Base-by-base conservation (phyloP, 805 yeast genomes). In the Saturnispora besseyi region DNA sequence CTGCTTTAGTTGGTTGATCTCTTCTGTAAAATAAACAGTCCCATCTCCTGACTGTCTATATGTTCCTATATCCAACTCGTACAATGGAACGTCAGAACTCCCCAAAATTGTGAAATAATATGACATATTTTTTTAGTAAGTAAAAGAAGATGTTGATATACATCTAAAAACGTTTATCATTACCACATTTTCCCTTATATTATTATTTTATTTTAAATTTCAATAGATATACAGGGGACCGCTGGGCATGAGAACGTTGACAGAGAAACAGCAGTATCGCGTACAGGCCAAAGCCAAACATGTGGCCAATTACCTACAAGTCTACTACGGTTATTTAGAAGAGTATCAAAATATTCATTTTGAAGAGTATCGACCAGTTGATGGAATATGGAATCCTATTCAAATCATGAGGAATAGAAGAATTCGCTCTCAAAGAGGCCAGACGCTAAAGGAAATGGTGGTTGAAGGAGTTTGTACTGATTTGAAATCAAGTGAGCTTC, bases 51-150 rank as follows among this genome's bases (percentile, higher is more conserved):
- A 79, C 51, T 76, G 81, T 50, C 84, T 78, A 64, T 74, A 78
- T 0, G 93, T 78, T 1, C 91, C 87, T 49, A 90, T 82, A 60
- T 89, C 96, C 7, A 88, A 74, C 61, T 90, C 96, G 58, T 89
- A 93, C 2, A 93, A 61, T 0, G 97, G 96, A 54, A 77, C 78
- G 63, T 93, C 98, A 34, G 78, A 76, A 1, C 90, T 83, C 15
- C 97, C 97, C 40, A 93, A 78, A 44, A 93, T 83, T 4, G 95
- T 84, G 60, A 93, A 80, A 65, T 89, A 90, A 68, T 83, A 87
- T n/a, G 95, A 84, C 82, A 48, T 48, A 11, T 4, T 22, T 18
- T 7, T 9, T 21, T 36, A 21, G n/a, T 3, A 43, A 18, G 12
- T 4, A 26, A 29, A 15, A 28, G 28, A 15, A 29, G 29, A 22